These are phyloP conservation scores for Blastocystis sp. DNA, from an alignment of 352 stramenopile species.

Conservation along the genomic window DNA sequence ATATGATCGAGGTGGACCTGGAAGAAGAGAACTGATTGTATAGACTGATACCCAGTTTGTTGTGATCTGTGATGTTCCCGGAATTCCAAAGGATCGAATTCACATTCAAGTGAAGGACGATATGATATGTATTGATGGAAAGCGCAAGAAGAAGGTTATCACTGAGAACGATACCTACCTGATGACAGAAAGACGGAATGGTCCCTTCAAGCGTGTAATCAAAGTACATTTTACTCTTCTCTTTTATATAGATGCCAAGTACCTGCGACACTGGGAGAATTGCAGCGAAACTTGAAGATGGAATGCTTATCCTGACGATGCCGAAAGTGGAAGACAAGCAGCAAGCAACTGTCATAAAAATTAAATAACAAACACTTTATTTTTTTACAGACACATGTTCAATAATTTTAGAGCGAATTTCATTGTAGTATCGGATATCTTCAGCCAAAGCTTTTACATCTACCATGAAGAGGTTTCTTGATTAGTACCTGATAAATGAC, in stretches of 20 bases:
- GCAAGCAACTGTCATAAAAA: neutral
- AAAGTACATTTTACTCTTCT: neutral
- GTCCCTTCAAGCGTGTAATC: conserved; percentile 20
- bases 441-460: conserved; percentile 35
- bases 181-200: neutral
- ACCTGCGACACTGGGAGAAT: conserved; percentile 16
- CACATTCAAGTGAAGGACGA: conserved; percentile 52
- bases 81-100: conserved; percentile 59
- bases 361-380: neutral
- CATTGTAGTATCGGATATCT: conserved; percentile 6
- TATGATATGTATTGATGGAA: conserved; percentile 47
- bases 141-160: conserved; percentile 60
- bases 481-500: neutral
- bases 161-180: conserved; percentile 23
- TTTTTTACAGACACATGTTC: conserved; percentile 40
- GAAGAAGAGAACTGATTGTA: neutral
- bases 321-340: neutral
- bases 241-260: neutral
- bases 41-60: conserved; percentile 45
- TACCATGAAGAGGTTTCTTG: neutral
- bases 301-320: conserved; percentile 54
- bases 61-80: conserved; percentile 26
- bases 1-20: conserved; percentile 18
- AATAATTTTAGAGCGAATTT: neutral
- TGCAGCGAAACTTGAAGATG: conserved; percentile 43